Evolutionary conservation across 2,329 filamentous ascomycete species (phyloP).

Genomic region (Tolypocladium ophioglossoides): DNA sequence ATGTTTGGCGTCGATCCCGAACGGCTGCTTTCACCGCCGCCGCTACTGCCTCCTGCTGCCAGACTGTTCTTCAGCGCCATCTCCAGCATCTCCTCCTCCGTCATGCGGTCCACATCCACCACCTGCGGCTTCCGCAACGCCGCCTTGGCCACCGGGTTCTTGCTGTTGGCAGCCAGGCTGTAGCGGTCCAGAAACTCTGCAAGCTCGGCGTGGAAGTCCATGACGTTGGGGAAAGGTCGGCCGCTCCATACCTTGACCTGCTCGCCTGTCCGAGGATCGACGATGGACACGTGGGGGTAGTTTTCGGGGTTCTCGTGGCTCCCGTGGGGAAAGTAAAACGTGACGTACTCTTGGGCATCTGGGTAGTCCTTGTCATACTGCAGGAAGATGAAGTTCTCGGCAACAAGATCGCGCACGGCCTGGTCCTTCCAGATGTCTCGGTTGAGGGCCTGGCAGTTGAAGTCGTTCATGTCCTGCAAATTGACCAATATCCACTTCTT

Average conservation of each 20-base stretch:
- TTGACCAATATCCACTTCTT: slow-evolving; percentile 96
- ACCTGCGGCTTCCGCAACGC: slow-evolving; percentile 53
- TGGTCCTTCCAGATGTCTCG: slow-evolving; percentile 92
- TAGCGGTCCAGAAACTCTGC: slow-evolving; percentile 97
- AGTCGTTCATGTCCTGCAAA: slow-evolving; percentile 85
- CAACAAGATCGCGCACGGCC: slow-evolving; percentile 66
- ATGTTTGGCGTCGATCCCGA: slow-evolving; percentile 39
- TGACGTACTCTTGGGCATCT: slow-evolving; percentile 68
- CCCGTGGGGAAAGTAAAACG: slow-evolving; percentile 72
- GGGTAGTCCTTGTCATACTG: slow-evolving; percentile 85
- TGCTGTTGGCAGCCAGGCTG: slow-evolving; percentile 75
- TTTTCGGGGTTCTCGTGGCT: slow-evolving; percentile 72
- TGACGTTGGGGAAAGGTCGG: slow-evolving; percentile 60
- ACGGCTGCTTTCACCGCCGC: slow-evolving; percentile 17
- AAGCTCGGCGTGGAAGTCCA: slow-evolving; percentile 82
- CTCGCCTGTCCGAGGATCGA: slow-evolving; percentile 91
- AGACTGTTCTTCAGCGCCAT: slow-evolving; percentile 87
- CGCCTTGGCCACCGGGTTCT: slow-evolving; percentile 76
- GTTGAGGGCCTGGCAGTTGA: slow-evolving; percentile 90
- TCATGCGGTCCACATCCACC: slow-evolving; percentile 77
- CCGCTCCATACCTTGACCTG: slow-evolving; percentile 96
- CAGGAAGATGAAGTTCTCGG: slow-evolving; percentile 90
- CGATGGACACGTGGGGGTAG: slow-evolving; percentile 91
- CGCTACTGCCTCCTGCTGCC: slow-evolving; percentile 29
- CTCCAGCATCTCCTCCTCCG: slow-evolving; percentile 94